phyloP scores from a whole-genome alignment of 1,139 yeast genomes.

The Barnettozyma hawaiiensis region DNA sequence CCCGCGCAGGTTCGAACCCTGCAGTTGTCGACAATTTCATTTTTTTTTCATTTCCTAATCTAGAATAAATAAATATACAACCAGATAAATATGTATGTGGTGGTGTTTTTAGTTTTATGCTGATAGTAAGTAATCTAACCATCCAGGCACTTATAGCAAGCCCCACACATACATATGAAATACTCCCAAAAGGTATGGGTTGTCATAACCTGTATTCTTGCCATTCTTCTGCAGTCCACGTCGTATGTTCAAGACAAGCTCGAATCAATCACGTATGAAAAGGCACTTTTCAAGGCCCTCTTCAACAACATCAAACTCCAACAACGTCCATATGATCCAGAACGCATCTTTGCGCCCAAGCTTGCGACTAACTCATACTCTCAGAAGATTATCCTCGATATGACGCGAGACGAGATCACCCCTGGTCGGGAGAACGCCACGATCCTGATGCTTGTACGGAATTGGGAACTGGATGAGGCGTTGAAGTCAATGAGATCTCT shows the following conservation, averaged over 20 bases:
- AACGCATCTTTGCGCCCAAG: conserved; percentile 27
- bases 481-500: conserved; percentile 59
- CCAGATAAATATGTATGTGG: no score
- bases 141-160: no score
- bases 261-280: conserved; percentile 21
- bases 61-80: no score
- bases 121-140: no score
- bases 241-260: conserved; percentile 19
- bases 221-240: conserved; percentile 18
- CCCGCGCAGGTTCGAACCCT: conserved; percentile 49
- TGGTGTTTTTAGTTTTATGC: no score
- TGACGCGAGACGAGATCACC: conserved; percentile 32
- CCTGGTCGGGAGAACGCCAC: conserved; percentile 49
- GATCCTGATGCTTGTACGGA: conserved; percentile 65
- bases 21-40: conserved; percentile 36
- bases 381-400: conserved; percentile 26
- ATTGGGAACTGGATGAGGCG: conserved; percentile 59
- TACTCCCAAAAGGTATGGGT: conserved; percentile 24
- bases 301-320: conserved; percentile 11
- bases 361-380: conserved; percentile 42
- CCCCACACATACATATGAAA: conserved; percentile 11
- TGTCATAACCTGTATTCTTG: conserved; percentile 20
- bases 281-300: conserved; percentile 13
- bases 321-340: conserved; percentile 9
- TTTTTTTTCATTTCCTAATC: no score